phyloP scores from a whole-genome alignment of 2,329 filamentous ascomycete species.

The Thermothelomyces thermophilus region DNA sequence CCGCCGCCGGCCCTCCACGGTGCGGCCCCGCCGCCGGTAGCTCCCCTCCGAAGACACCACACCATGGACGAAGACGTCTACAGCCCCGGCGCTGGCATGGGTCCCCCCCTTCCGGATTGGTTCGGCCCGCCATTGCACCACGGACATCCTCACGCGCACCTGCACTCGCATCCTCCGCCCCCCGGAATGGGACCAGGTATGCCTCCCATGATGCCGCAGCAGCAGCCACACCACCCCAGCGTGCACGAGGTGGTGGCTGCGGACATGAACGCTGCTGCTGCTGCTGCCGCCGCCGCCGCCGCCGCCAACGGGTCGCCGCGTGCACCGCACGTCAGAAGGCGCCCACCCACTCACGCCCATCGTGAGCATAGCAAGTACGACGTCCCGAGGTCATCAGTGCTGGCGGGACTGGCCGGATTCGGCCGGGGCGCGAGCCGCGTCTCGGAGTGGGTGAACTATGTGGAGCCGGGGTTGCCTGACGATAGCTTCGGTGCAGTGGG shows the following conservation, averaged over 20 bases:
- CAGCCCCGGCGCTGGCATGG: conserved; percentile 23
- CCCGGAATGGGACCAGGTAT: neutral
- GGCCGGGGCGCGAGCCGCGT: conserved; percentile 43
- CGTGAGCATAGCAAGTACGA: conserved; percentile 22
- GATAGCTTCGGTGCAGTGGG: neutral
- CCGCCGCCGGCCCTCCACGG: conserved; percentile 25
- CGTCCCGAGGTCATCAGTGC: conserved; percentile 35
- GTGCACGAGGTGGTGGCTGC: neutral
- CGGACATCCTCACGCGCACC: conserved; percentile 8
- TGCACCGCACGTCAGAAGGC: conserved; percentile 19
- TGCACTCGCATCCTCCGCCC: conserved; percentile 1
- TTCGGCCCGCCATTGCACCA: conserved; percentile 12
- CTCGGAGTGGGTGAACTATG: conserved; percentile 43
- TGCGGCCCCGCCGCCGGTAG: conserved; percentile 23
- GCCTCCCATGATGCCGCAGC: conserved; percentile 1
- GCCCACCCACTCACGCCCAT: conserved; percentile 17
- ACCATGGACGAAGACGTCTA: conserved; percentile 37
- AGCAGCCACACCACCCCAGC: conserved; percentile 1
- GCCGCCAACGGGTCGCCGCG: conserved; percentile 14
- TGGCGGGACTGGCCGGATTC: conserved; percentile 42
- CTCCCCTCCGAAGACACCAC: conserved; percentile 34
- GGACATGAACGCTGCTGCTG: neutral
- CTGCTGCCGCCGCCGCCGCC: neutral
- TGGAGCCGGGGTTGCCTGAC: conserved; percentile 37
- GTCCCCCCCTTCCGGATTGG: conserved; percentile 9